These are phyloP conservation scores for Plasmopara viticola DNA, from an alignment of 352 stramenopile genomes.

Conservation along the genomic window DNA sequence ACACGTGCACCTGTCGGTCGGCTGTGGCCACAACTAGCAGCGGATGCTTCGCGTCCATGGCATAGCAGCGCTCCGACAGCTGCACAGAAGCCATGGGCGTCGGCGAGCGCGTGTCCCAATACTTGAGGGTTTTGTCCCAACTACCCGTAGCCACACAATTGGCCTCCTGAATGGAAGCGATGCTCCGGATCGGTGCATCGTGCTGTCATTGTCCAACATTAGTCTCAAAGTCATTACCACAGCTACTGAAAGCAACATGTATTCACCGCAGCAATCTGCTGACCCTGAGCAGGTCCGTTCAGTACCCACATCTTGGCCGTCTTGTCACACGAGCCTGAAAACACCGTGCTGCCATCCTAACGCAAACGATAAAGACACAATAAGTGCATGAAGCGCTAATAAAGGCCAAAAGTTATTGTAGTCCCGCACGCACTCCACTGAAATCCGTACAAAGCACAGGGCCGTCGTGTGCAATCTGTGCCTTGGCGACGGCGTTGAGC, in stretches of 20 bases:
- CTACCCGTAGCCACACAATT: conserved; percentile 91
- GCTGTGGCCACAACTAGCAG: conserved; percentile 93
- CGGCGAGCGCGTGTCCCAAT: conserved; percentile 92
- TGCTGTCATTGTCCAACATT: conserved; percentile 53
- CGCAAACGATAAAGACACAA: neutral
- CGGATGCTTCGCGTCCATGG: conserved; percentile 91
- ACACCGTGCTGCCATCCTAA: conserved; percentile 91
- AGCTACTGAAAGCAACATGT: neutral
- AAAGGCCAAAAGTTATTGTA: neutral
- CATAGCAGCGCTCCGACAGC: conserved; percentile 92
- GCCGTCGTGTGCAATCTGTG: conserved; percentile 83
- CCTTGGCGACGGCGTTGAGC: conserved; percentile 73
- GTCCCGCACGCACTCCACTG: conserved; percentile 44
- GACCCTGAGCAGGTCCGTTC: conserved; percentile 58
- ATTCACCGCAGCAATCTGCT: conserved; percentile 71
- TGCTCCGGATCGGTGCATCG: conserved; percentile 87
- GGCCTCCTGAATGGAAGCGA: conserved; percentile 74
- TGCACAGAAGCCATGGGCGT: conserved; percentile 85
- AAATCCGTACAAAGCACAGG: conserved; percentile 91
- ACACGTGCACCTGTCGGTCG: conserved; percentile 86
- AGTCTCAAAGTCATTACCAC: neutral
- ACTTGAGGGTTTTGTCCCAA: conserved; percentile 95
- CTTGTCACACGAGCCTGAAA: conserved; percentile 91
- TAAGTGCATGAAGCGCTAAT: neutral
- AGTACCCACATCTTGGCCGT: conserved; percentile 94